Base-by-base conservation (phyloP, 495 filamentous ascomycete genomes). In the Sporormia fimetaria region DNA sequence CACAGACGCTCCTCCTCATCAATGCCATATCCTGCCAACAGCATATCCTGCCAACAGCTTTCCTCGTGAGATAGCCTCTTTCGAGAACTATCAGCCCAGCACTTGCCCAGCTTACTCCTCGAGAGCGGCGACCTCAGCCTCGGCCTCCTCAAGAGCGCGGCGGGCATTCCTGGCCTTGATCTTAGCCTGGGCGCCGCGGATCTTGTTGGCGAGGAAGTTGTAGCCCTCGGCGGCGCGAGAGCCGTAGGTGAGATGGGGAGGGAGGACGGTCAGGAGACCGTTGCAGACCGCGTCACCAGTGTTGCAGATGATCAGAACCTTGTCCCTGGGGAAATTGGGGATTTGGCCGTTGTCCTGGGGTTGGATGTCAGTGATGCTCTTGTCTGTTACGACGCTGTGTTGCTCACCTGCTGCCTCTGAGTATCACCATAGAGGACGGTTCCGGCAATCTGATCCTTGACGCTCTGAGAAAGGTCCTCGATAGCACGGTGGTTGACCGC, bases 371-470 rank as follows among this genome's bases (percentile, higher is more conserved):
- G 15, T 12, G n/a, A 37, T 10, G 14, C n/a, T 4, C 11, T 37
- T 3, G 34, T 14, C 3, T n/a, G 20, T 4, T 7, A 6, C 17
- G 21, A 8, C 7, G 5, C 26, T 27, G 3, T 9, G 23, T 20
- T 6, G 4, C 7, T 36, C 23, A 40, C 37, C 37, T 73, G 69
- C 24, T 60, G 49, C 54, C 74, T 74, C 44, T 71, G 66, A 27
- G 73, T 75, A 48, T 75, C 70, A 3, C 74, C 73, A 30, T 67
- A 76, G 0, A 70, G 62, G n/a, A 72, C 65, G 8, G 70, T 70
- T 20, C 67, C 70, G 31, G 64, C 67, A 46, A 76, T 67, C 52
- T 65, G 62, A 33, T 64, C 54, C 42, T 63, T 57, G 25, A 72
- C 61, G 21, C 54, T 44, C 1, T 60, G 53, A 9, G 57, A 53